Evolutionary conservation across 1,284 basidiomycete genomes (phyloP), one percentile per base, ranked within the genome.

Genomic region (Heterobasidion occidentale): DNA sequence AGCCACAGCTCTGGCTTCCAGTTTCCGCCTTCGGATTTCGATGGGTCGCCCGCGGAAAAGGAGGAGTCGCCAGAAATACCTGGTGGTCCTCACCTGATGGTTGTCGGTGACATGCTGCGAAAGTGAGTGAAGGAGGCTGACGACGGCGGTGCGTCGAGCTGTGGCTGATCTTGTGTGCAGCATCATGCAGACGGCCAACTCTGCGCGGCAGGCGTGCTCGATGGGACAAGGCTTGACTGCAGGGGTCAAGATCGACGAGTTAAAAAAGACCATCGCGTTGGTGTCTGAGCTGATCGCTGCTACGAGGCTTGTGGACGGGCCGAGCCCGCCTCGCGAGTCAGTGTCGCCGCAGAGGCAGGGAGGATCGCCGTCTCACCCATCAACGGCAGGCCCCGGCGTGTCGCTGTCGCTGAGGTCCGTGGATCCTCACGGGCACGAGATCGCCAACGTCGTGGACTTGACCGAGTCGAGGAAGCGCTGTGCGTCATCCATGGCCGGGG

Each of bases 401-500:
- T 65, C 63, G 63, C 62, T 61, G 12, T 45, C 58, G 59, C 46
- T 58, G 17, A 33, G 42, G 61, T 59, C 59, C 48, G 55, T 52
- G 46, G 64, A 52, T 56, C 61, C 19, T 52, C 62, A 62, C 9
- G 61, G 66, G 44, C 54, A 63, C 53, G 69, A 72, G 44, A 46
- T 58, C 36, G 42, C 55, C 15, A 58, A 64, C 53, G 59, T 61
- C n/a, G 67, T 65, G 54, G 60, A 63, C 20, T 64, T 66, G 17
- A 69, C 72, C 34, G 63, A 68, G 59, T 68, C 71, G 53, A 81
- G 86, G 50, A 88, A 88, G 67, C 81, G 86, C 20, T 85, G 82
- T 59, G 84, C 80, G 14, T 83, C 84, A n/a, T 80, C 79, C 52
- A 71, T 81, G 57, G 80, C 76, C 19, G 82, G 78, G 56, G 79